Evolutionary conservation across 1,284 basidiomycete genomes (phyloP), one percentile per base, ranked within the genome.

Genomic region (Wolfiporia cocos): DNA sequence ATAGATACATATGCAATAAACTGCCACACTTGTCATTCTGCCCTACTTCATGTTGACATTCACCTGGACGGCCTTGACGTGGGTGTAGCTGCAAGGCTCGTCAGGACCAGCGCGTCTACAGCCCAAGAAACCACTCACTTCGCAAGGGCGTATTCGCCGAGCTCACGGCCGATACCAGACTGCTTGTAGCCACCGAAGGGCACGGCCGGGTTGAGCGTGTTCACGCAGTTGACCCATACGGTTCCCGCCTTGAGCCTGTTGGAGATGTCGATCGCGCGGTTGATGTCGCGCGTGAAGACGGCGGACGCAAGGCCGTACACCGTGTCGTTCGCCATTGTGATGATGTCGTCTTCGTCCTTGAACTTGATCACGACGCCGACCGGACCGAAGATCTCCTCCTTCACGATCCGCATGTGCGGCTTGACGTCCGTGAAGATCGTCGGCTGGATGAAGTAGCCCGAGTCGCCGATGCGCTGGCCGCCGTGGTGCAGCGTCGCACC

Each of bases 121-220:
- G 18, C 37, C 22, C 15, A 22, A 7, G 34, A 50, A 40, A 32
- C 37, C 12, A 69, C 78, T 46, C 52, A 85, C 79, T 78, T 76
- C 41, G 60, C 60, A 41, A 93, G 58, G 1, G 88, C 91, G 61
- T 91, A 88, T 57, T 91, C 79, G 37, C 91, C 92, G 31, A 89
- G 67, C 67, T 94, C 92, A 41, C 90, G 78, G 7, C 92, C 92
- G 35, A 92, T 81, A 43, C 89, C 89, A 10, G 74, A 78, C 58
- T 86, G 78, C 76, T 94, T 95, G 78, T 75, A 94, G 23, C 92
- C 92, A 48, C 92, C 91, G 63, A 94, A 94, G 1, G 90, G 86
- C 29, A 88, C 69, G 42, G 74, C 70, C 5, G 77, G 61, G 57
- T 84, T 65, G 15, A 87, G 62, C 56, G 73, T 67, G 66, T 88